A percentile compares a stretch with the other conserved stretches of the same genome.
Evolutionary conservation across 2,329 filamentous ascomycete genomes (phyloP).

Genomic region (Aspergillus sp.): DNA sequence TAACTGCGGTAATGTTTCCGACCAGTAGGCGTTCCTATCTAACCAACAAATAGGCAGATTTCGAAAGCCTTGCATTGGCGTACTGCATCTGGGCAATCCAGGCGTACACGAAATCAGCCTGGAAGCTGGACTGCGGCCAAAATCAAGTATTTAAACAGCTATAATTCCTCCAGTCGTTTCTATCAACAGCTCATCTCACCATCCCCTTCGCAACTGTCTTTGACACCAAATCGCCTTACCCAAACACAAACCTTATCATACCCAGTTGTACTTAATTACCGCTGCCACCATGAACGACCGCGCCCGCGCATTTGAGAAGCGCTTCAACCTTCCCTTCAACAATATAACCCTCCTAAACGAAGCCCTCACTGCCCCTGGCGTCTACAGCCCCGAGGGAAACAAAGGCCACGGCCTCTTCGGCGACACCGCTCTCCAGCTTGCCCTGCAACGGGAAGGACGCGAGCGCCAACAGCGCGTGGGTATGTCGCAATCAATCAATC

Average conservation of each 20-base stretch:
- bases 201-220: neutral
- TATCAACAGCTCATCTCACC: too few relatives aligned
- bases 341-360: neutral
- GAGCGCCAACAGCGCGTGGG: neutral
- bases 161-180: too few relatives aligned
- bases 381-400: neutral
- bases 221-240: neutral
- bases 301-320: neutral
- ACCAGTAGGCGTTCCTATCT: too few relatives aligned
- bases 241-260: neutral
- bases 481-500: neutral
- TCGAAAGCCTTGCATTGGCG: too few relatives aligned
- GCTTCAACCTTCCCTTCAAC: neutral
- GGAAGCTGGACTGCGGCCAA: too few relatives aligned
- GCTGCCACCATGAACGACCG: neutral
- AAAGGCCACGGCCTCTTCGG: slow-evolving; percentile 10
- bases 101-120: too few relatives aligned
- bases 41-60: too few relatives aligned
- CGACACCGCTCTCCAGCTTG: slow-evolving; percentile 1
- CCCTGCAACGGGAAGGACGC: slow-evolving; percentile 3
- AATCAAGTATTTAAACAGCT: too few relatives aligned
- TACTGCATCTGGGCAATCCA: too few relatives aligned
- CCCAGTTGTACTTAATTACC: too few relatives aligned
- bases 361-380: neutral
- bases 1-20: too few relatives aligned